Evolutionary conservation across 805 yeast genomes (phyloP).

Genomic region (Soucietia sequanensis): DNA sequence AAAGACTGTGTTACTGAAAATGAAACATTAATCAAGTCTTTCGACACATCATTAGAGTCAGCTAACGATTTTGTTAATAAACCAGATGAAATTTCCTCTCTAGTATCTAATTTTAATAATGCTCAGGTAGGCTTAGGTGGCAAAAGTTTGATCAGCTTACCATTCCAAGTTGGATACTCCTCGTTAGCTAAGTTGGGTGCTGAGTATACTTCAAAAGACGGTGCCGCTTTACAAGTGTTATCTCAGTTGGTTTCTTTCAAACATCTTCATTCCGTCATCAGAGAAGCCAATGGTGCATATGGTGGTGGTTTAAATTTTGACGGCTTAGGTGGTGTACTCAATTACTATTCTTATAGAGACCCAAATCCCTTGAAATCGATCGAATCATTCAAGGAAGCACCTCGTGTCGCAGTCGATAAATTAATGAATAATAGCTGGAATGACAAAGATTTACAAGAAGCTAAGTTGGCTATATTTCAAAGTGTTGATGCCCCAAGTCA

Average conservation of each 20-base stretch:
- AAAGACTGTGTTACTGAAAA: constrained; percentile 34
- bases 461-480: constrained; percentile 89
- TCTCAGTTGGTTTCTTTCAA: constrained; percentile 80
- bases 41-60: constrained; percentile 21
- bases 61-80: constrained; percentile 5
- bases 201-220: constrained; percentile 65
- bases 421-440: constrained; percentile 47
- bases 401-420: constrained; percentile 40
- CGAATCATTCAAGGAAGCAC: constrained; percentile 53
- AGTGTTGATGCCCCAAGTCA: constrained; percentile 86
- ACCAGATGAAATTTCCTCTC: constrained; percentile 13
- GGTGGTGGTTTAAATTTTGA: constrained; percentile 92
- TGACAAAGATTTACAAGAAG: constrained; percentile 73
- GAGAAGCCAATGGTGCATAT: constrained; percentile 97
- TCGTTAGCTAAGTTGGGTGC: constrained; percentile 68
- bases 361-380: constrained; percentile 80
- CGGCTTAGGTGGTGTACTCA: constrained; percentile 75
- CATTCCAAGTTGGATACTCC: constrained; percentile 86
- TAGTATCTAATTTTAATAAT: constrained; percentile 14
- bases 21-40: constrained; percentile 33
- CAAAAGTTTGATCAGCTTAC: constrained; percentile 61
- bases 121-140: constrained; percentile 10
- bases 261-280: constrained; percentile 80
- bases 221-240: constrained; percentile 81
- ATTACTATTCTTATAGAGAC: constrained; percentile 89